Base-by-base conservation (phyloP, 2,329 filamentous ascomycete genomes). In the Hymenotorrendiella dingleyae region DNA sequence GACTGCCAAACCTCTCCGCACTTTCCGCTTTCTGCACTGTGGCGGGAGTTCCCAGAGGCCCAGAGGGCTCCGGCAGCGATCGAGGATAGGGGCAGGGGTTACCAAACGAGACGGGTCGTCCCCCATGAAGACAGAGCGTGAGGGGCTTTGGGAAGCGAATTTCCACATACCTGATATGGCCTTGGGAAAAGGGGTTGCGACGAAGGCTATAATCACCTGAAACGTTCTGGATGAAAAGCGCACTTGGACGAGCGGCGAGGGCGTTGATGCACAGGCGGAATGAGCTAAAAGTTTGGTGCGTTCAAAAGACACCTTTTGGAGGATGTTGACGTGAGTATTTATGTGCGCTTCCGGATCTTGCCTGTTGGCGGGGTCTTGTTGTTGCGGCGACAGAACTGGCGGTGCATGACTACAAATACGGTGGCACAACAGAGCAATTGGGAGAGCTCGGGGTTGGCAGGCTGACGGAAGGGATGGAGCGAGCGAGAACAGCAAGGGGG, bases 1-100 rank as follows among this genome's bases (percentile, higher is more conserved):
- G n/a, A 37, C 14, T 28, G n/a, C n/a, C 23, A 27, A 10, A 22
- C 36, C 39, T 42, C 39, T 42, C 40, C 32, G 32, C 40, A 36
- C 4, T 30, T 26, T 36, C 22, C 40, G 30, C 40, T n/a, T n/a
- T n/a, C n/a, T n/a, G n/a, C n/a, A n/a, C n/a, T n/a, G n/a, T 22
- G n/a, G 30, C 30, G 40, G 38, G 28, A 33, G 21, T 11, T 14
- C 29, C 38, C 29, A 34, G 38, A 19, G 23, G 11, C 19, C 23
- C n/a, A n/a, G n/a, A n/a, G 7, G 12, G 12, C 12, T 16, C 30
- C 20, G 39, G 19, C 19, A n/a, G 30, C 17, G 29, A 34, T 28
- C 33, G 20, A 22, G 40, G 35, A 11, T 19, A 14, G 21, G n/a
- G 4, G 33, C 40, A 42, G 23, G 33, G 12, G n/a, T 4, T 20